These are phyloP conservation scores for Globisporangium uncinulatum DNA, from an alignment of 352 stramenopile genomes.

Conservation along the genomic window DNA sequence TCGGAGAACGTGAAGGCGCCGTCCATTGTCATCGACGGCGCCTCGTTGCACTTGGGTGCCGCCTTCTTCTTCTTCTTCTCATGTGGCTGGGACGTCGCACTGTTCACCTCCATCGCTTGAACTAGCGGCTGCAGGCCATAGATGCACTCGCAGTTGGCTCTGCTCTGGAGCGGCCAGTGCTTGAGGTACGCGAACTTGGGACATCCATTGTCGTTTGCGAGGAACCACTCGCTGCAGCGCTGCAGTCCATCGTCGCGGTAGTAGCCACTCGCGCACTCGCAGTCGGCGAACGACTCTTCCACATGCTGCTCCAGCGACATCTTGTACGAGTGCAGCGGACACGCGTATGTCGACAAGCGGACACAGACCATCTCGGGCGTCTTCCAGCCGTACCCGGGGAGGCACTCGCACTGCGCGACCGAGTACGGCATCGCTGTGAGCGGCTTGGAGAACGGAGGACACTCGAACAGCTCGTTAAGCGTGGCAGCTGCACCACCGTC, in stretches of 20 bases:
- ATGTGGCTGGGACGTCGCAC: too few species aligned
- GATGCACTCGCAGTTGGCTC: conserved; percentile 66
- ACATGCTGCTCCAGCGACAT: conserved; percentile 19
- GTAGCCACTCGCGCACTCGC: conserved; percentile 61
- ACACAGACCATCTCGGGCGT: conserved; percentile 62
- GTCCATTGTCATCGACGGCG: conserved; percentile 10
- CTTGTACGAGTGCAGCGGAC: conserved; percentile 56
- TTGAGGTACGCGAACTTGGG: conserved; percentile 51
- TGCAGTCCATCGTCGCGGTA: conserved; percentile 48
- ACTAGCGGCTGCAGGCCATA: conserved; percentile 23
- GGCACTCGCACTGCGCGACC: conserved; percentile 67
- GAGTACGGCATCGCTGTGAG: conserved; percentile 54
- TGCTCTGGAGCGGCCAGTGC: conserved; percentile 75
- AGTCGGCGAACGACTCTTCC: conserved; percentile 55
- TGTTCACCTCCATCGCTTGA: too few species aligned
- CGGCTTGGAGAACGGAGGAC: conserved; percentile 50
- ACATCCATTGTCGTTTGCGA: conserved; percentile 60
- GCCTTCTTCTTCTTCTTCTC: conserved; percentile 6
- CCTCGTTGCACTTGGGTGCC: conserved; percentile 21
- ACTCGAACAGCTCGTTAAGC: conserved; percentile 25
- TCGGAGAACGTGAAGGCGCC: conserved; percentile 26
- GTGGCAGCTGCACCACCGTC: conserved; percentile 1
- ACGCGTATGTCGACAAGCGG: conserved; percentile 49
- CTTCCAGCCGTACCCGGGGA: conserved; percentile 73
- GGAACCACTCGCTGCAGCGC: conserved; percentile 60